phyloP scores from a whole-genome alignment of 441 rosid species.

The Geranium incanum region DNA sequence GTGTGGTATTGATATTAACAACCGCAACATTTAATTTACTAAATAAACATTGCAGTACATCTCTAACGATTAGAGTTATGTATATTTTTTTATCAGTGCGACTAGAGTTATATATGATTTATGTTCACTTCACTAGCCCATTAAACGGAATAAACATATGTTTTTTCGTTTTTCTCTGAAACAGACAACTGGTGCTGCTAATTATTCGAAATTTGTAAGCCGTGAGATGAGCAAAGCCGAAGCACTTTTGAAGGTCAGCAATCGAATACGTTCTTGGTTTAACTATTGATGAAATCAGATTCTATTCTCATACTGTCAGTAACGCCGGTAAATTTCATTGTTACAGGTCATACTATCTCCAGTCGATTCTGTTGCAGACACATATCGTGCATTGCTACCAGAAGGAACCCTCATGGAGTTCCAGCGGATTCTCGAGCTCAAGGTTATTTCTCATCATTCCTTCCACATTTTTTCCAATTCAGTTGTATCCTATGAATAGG shows the following conservation, averaged over 20 bases:
- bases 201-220: constrained; percentile 87
- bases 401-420: constrained; percentile 99
- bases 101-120: too few species aligned
- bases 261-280: constrained; percentile 8
- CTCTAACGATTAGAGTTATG: too few species aligned
- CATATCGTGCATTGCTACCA: constrained; percentile 89
- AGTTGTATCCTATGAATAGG: too few species aligned
- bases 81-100: too few species aligned
- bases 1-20: too few species aligned
- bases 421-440: constrained; percentile 94
- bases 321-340: constrained; percentile 3
- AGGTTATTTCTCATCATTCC: constrained; percentile 35
- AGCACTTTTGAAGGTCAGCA: constrained; percentile 84
- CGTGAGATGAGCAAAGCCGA: constrained; percentile 99
- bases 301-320: not conserved
- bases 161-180: constrained; percentile 13
- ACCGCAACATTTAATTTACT: too few species aligned
- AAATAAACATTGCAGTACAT: too few species aligned
- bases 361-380: constrained; percentile 92
- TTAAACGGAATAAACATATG: too few species aligned
- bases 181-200: constrained; percentile 78
- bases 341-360: constrained; percentile 89
- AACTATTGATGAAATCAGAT: constrained; percentile 1
- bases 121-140: too few species aligned
- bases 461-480: too few species aligned